phyloP scores from a whole-genome alignment of 148 eudicot species.

The Rhododendron henanense region DNA sequence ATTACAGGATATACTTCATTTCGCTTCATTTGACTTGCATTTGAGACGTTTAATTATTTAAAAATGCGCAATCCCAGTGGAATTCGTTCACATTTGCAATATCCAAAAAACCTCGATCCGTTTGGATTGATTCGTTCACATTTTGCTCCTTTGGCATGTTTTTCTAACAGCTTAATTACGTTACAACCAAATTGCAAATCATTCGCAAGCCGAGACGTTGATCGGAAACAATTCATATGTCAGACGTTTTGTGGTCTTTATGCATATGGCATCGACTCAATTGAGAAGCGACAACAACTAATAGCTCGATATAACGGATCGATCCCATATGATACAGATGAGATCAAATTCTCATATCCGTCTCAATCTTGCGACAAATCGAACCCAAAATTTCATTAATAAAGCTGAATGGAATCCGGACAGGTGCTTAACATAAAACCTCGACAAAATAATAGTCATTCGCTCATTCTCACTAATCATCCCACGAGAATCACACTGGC shows the following conservation, averaged over 20 bases:
- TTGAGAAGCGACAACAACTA: background rate
- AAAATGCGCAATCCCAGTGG: too few species aligned
- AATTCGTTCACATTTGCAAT: too few species aligned
- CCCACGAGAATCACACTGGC: background rate
- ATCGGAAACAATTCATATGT: background rate
- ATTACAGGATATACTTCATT: too few species aligned
- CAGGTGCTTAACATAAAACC: background rate
- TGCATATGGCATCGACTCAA: background rate
- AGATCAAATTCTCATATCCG: background rate
- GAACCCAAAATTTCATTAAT: background rate
- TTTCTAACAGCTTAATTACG: background rate
- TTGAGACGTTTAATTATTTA: background rate
- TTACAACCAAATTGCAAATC: background rate
- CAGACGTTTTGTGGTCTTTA: too few species aligned
- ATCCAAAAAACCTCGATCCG: too few species aligned
- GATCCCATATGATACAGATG: background rate
- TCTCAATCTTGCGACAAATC: background rate
- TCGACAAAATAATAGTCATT: background rate
- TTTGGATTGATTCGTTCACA: background rate
- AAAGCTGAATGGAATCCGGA: background rate
- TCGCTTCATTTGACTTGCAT: too few species aligned
- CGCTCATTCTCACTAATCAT: background rate
- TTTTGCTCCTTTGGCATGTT: background rate
- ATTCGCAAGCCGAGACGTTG: background rate
- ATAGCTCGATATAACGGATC: background rate